Evolutionary conservation across 2,329 filamentous ascomycete genomes (phyloP).

Genomic region (Monilinia fructigena): DNA sequence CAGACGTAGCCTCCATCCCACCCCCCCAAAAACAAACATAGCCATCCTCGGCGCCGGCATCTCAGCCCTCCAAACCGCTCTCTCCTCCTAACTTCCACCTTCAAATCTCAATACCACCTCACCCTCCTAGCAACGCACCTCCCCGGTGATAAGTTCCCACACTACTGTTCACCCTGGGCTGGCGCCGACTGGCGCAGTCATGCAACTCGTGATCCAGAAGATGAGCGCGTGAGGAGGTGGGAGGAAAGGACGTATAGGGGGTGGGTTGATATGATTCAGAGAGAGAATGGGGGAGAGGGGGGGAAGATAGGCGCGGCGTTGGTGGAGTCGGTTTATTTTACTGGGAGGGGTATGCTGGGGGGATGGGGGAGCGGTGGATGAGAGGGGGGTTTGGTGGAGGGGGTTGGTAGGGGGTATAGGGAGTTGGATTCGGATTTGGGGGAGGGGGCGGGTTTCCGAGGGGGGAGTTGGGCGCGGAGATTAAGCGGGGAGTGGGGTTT

Average conservation of each 20-base stretch:
- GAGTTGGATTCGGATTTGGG: not conserved
- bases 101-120: slow-evolving; percentile 26
- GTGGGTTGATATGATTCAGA: not conserved
- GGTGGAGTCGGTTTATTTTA: not conserved
- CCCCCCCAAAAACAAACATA: no score
- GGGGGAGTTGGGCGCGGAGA: slow-evolving; percentile 13
- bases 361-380: not conserved
- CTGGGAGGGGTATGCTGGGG: no score
- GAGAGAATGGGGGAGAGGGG: not conserved
- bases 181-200: slow-evolving; percentile 50
- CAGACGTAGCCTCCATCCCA: no score
- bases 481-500: slow-evolving; percentile 26
- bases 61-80: no score
- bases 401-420: not conserved
- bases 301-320: not conserved
- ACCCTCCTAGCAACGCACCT: slow-evolving; percentile 46
- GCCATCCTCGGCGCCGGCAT: no score
- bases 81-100: no score
- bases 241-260: not conserved
- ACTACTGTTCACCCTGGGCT: slow-evolving; percentile 42
- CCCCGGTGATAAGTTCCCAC: slow-evolving; percentile 38
- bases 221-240: slow-evolving; percentile 23
- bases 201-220: slow-evolving; percentile 37
- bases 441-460: not conserved
- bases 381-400: not conserved